These are phyloP conservation scores for Sclerotinia subarctica DNA, from an alignment of 2,329 filamentous ascomycete genomes.

Conservation along the genomic window DNA sequence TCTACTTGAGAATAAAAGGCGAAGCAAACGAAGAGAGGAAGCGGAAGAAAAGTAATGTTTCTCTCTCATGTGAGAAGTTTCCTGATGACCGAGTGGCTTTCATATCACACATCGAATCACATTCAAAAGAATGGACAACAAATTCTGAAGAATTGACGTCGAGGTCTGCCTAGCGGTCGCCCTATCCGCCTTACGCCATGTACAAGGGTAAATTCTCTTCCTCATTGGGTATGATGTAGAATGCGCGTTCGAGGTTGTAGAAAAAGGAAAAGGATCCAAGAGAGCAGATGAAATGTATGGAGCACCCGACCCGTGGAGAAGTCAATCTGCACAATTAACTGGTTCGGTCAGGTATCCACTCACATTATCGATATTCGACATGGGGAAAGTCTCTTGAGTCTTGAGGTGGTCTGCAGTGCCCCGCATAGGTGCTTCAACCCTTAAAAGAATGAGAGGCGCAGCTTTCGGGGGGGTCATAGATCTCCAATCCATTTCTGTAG, in stretches of 20 bases:
- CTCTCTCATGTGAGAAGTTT: not conserved
- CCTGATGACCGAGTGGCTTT: not conserved
- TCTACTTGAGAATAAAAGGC: not conserved
- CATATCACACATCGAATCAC: not conserved
- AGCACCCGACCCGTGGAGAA: too few relatives aligned
- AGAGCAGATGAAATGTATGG: not conserved
- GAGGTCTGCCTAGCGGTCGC: conserved; percentile 27
- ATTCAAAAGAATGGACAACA: not conserved
- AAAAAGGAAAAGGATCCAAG: not conserved
- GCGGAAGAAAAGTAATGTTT: not conserved
- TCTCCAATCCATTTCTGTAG: not conserved
- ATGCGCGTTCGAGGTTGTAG: not conserved
- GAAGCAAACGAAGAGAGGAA: not conserved
- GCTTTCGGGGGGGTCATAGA: not conserved
- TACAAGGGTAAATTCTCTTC: not conserved
- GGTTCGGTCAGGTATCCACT: not conserved
- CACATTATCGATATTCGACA: not conserved
- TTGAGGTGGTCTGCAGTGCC: not conserved
- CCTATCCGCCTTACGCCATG: conserved; percentile 26
- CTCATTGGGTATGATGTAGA: not conserved
- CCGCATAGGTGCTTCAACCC: not conserved
- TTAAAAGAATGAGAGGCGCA: conserved; percentile 13
- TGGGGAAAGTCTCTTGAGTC: not conserved
- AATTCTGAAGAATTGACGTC: conserved; percentile 4
- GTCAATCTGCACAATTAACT: conserved; percentile 8